These are phyloP conservation scores for Eucalyptus pauciflora DNA, from an alignment of 345 rosid genomes.

Conservation along the genomic window DNA sequence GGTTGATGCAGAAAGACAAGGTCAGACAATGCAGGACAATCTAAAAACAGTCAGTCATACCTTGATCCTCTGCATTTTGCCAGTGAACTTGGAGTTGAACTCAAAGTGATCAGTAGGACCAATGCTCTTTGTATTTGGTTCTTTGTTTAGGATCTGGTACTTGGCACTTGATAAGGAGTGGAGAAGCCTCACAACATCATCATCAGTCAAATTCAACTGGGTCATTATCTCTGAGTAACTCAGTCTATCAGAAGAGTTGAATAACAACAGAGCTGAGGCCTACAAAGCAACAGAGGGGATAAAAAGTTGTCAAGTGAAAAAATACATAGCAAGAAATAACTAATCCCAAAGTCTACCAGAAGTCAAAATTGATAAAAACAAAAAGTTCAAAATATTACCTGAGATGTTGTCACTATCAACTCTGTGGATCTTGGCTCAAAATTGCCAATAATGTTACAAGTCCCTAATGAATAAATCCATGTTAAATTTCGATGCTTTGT, in stretches of 20 bases:
- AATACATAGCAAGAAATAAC: background rate
- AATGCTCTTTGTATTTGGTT: slow-evolving; percentile 47
- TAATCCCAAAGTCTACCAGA: background rate
- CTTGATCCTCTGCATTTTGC: slow-evolving; percentile 91
- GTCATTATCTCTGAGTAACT: slow-evolving; percentile 72
- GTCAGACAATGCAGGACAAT: background rate
- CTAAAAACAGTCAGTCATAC: slow-evolving; percentile 1
- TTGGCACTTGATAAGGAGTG: slow-evolving; percentile 84
- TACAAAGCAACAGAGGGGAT: background rate
- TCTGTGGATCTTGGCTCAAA: slow-evolving; percentile 56
- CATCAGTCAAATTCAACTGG: slow-evolving; percentile 75
- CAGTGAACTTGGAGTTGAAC: slow-evolving; percentile 71
- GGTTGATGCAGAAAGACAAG: background rate
- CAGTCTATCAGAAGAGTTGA: slow-evolving; percentile 66
- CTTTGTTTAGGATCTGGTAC: slow-evolving; percentile 63
- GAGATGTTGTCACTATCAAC: slow-evolving; percentile 57
- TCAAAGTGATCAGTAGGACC: slow-evolving; percentile 47
- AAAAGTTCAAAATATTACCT: slow-evolving; percentile 26
- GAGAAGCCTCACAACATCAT: slow-evolving; percentile 78
- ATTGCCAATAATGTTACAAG: slow-evolving; percentile 45
- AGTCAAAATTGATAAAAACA: background rate
- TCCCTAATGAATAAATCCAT: slow-evolving; percentile 64
- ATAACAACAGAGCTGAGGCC: slow-evolving; percentile 83
- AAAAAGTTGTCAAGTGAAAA: background rate
- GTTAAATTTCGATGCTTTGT: slow-evolving; percentile 54